A percentile compares a stretch with the other conserved stretches of the same genome.
Evolutionary conservation across 495 filamentous ascomycete genomes (phyloP).

Genomic region (Astrocystis sublimbata): DNA sequence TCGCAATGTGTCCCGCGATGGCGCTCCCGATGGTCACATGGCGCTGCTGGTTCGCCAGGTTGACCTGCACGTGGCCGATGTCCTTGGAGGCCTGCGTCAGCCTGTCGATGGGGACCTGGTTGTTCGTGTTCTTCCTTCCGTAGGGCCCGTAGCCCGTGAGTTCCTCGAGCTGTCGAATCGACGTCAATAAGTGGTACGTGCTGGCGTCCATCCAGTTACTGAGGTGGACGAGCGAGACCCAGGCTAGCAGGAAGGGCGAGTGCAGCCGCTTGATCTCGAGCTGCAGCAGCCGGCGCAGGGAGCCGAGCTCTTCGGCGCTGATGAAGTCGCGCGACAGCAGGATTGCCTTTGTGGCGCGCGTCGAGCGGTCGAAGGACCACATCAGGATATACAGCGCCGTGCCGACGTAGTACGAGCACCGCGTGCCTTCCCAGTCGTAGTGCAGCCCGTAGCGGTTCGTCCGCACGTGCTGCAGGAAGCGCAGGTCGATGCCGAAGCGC

Average conservation of each 20-base stretch:
- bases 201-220: conserved; percentile 19
- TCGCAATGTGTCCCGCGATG: not conserved
- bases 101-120: conserved; percentile 1
- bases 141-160: conserved; percentile 8
- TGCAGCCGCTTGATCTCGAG: conserved; percentile 3
- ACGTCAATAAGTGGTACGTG: conserved; percentile 25
- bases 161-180: conserved; percentile 22
- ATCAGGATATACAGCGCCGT: conserved; percentile 28
- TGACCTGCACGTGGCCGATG: conserved; percentile 3
- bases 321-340: conserved; percentile 21
- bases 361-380: conserved; percentile 25
- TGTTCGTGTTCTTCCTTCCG: not conserved
- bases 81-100: conserved; percentile 1
- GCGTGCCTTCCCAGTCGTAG: conserved; percentile 4
- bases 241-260: conserved; percentile 26
- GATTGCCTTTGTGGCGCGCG: conserved; percentile 19
- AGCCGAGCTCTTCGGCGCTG: conserved; percentile 12
- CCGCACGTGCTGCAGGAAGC: conserved; percentile 4
- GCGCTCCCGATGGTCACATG: conserved; percentile 7
- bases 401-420: conserved; percentile 26
- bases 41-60: conserved; percentile 7
- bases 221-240: conserved; percentile 16
- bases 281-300: conserved; percentile 22
- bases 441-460: conserved; percentile 8
- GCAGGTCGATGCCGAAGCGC: not conserved